Evolutionary conservation across 768 basidiomycete species (phyloP), one percentile per base, ranked within the genome.

Genomic region (Pisolithus tinctorius): DNA sequence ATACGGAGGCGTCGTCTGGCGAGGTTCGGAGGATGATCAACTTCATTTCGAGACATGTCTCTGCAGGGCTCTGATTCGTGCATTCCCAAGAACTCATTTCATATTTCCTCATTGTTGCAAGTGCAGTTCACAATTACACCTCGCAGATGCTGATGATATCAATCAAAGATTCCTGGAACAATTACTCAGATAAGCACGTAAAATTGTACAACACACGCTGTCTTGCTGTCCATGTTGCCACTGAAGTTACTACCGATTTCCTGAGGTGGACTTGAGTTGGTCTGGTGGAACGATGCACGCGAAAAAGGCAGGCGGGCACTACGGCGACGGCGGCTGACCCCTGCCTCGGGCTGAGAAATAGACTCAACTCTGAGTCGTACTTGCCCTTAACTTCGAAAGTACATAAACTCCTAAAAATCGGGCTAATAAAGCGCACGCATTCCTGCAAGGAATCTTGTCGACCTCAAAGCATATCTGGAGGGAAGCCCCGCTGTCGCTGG

Each of bases 1-100:
- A 77, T 90, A 53, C 75, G 87, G 39, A 72, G 73, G 60, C 76
- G 79, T 61, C 69, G 86, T 45, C 63, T 84, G 50, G 84, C 81
- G 6, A 75, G 75, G 54, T 90, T 90, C 65, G 84, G 80, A 16
- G 69, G 71, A 30, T 80, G 59, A 69, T 34, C 34, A 27, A 11
- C 27, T 36, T 23, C 37, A 25, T 37, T 30, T 4, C 2, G 27
- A n/a, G 27, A 17, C 8, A 44, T 30, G 16, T n/a, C n/a, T 7
- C 27, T 8, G 27, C 14, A 27, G 14, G 5, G 1, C 16, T 10
- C 26, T 29, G 16, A 11, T 27, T 29, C 43, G 10, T 23, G 5
- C 41, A 42, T 23, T 20, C 20, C 1, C 14, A 2, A 26, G 23
- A 20, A 42, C 10, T 25, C 23, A 14, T 42, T 1, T 11, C 20